phyloP scores from a whole-genome alignment of 2,329 filamentous ascomycete species.

The Beauveria sp. region DNA sequence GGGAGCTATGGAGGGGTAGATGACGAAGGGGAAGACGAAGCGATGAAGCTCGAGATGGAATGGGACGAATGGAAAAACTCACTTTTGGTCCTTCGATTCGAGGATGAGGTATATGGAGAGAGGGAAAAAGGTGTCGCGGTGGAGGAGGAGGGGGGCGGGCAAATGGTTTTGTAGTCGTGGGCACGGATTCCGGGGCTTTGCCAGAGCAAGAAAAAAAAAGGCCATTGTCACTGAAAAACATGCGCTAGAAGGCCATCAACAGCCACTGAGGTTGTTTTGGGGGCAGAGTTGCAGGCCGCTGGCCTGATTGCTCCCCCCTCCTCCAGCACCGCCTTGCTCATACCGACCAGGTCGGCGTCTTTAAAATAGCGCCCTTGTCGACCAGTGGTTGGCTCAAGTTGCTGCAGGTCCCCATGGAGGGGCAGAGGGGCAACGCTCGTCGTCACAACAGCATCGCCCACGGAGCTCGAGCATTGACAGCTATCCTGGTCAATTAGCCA shows the following conservation, averaged over 20 bases:
- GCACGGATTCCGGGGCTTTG: neutral
- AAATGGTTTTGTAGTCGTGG: conserved; percentile 10
- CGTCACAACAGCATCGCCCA: neutral
- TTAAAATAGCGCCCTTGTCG: too few relatives aligned
- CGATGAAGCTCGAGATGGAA: neutral
- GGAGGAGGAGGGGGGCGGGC: conserved; percentile 8
- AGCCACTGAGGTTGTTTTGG: neutral
- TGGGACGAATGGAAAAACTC: neutral
- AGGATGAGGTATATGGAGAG: neutral
- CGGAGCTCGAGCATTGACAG: neutral
- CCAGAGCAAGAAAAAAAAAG: neutral
- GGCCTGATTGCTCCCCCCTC: neutral
- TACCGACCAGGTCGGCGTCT: too few relatives aligned
- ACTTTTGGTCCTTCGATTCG: conserved; percentile 4
- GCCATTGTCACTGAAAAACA: neutral
- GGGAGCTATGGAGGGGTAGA: neutral
- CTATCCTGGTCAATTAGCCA: neutral
- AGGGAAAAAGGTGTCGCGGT: neutral
- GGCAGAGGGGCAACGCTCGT: neutral
- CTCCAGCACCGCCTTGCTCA: too few relatives aligned
- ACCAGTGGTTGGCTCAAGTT: too few relatives aligned
- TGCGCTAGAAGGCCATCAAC: neutral
- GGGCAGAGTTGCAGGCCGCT: neutral
- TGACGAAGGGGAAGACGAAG: neutral
- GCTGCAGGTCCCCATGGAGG: conserved; percentile 4